Base-by-base conservation (phyloP, 148 eudicot species). In the Chenopodium quinoa region DNA sequence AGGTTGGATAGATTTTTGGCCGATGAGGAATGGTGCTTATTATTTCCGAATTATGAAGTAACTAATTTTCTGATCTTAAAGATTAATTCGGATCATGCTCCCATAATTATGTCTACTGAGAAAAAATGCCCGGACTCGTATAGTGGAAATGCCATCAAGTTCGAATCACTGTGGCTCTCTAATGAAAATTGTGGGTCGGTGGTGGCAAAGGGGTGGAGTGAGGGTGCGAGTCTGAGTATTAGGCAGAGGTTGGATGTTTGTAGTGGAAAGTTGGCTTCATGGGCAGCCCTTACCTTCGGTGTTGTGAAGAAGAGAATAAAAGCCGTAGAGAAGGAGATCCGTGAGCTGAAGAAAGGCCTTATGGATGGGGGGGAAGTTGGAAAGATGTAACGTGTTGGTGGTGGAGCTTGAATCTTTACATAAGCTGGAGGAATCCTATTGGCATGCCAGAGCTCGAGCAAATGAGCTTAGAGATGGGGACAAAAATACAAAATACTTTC, bases 61-160 rank as follows among this genome's bases (percentile, higher is more conserved):
- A 0, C 2, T 0, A 7, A 70, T 20, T 0, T 31, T 0, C 73
- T 47, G 0, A 70, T 70, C 0, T 17, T 32, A 0, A 37, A 37
- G 6, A 0, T 0, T 3, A 3, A 9, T 0, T 70, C 46, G 0
- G 73, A 70, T 0, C 73, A 70, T 4, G 14, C 7, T 8, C 73
- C 46, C 0, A 70, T 34, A 0, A 0, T 70, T 3, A 0, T 31
- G 40, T 5, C 40, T 4, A 4, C 6, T 0, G 40, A 0, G 40
- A 37, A 37, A 5, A 37, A 37, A 37, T 0, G 40, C 4, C 0
- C 7, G 7, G 0, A 22, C 22, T 0, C 22, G 0, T 1, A 34
- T 11, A 1, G 7, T 7, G 1, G 12, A 0, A 17, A 3, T 4
- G 1, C 2, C 0, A 13, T 0, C 0, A 9, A 11, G 2, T 47